Evolutionary conservation across 2,329 filamentous ascomycete genomes (phyloP).

Genomic region (Penicillium sp.): DNA sequence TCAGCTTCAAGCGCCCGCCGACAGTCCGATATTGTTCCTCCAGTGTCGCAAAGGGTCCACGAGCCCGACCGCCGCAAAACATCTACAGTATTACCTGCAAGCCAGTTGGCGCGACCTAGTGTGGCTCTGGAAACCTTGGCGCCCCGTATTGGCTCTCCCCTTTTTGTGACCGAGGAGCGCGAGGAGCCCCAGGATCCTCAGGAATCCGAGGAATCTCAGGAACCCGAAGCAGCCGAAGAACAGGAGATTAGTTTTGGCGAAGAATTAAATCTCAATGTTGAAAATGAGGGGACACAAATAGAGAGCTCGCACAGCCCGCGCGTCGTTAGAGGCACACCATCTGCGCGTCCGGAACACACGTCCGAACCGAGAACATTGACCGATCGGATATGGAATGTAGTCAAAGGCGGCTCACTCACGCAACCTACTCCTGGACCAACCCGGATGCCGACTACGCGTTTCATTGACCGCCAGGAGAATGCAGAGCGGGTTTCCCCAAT

Average conservation of each 20-base stretch:
- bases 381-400: conserved; percentile 18
- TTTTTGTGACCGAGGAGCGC: conserved; percentile 1
- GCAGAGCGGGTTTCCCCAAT: conserved; percentile 43
- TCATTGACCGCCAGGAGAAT: conserved; percentile 43
- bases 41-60: neutral
- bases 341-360: neutral
- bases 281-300: conserved; percentile 17
- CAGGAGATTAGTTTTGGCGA: conserved; percentile 17
- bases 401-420: neutral
- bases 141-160: conserved; percentile 18
- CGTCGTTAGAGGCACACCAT: conserved; percentile 2
- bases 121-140: conserved; percentile 16
- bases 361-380: neutral
- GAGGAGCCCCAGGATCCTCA: neutral
- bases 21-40: conserved; percentile 19
- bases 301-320: conserved; percentile 27
- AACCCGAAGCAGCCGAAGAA: conserved; percentile 14
- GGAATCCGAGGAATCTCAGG: neutral
- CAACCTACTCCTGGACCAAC: neutral
- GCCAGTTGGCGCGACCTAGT: neutral
- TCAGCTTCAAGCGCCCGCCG: neutral
- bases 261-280: conserved; percentile 22
- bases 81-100: conserved; percentile 12
- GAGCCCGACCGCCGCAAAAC: conserved; percentile 13
- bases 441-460: conserved; percentile 24